Evolutionary conservation across 2,329 filamentous ascomycete genomes (phyloP), one percentile per base, ranked within the genome.

Genomic region (Nothophoma quercina): DNA sequence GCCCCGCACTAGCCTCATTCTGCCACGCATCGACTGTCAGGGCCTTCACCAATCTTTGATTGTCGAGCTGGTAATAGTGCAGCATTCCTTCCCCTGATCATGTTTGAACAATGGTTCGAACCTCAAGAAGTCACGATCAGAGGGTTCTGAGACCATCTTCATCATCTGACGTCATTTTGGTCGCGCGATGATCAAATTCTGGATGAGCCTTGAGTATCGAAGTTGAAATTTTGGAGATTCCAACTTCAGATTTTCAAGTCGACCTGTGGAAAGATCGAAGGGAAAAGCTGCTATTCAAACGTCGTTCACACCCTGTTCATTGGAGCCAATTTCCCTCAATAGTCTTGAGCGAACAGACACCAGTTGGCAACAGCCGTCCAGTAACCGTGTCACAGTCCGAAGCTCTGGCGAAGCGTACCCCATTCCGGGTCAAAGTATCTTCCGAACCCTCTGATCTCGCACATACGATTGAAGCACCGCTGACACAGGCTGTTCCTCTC

Each of bases 391-490:
- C 46, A 59, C 7, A 55, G 32, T 4, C 54, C 55, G 13, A 47
- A 55, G 9, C 46, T 48, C 8, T 42, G 36, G 13, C 55, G 62
- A 19, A 64, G 36, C 9, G 46, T 59, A 5, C 62, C 62, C 60
- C 60, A 64, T 21, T 62, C 62, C 8, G 52, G 46, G 21, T 67
- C 62, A 30, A 67, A 67, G 28, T 58, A 65, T 7, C 55, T 51
- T 1, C 62, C 61, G 38, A 67, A 67, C 8, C 62, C 59, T 23
- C 56, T 50, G 21, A 67, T 64, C 44, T 65, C 64, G 32, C 58
- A 62, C 56, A 65, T 65, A 6, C 64, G 54, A 10, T 60, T 60
- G 35, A 59, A 67, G 32, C 64, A 67, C 29, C 44, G 57, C 40
- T 63, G 63, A 26, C 64, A 67, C 12, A 67, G 43, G 30, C 63